Percentiles rank a stretch among this genome's conserved stretches.
phyloP scores from a whole-genome alignment of 805 yeast species.

The Brettanomyces sp. region DNA sequence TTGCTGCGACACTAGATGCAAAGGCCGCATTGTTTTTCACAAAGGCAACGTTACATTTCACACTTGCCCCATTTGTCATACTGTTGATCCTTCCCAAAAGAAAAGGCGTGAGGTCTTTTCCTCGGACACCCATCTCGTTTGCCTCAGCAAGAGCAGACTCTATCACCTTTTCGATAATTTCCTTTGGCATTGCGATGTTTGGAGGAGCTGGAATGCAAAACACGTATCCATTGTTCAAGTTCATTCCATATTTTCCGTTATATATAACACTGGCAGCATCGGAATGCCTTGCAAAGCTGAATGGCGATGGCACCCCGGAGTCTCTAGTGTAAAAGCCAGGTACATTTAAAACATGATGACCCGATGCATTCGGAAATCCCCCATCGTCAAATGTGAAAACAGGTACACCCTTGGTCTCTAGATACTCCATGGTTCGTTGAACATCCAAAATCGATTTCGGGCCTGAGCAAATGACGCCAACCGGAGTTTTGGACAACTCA shows the following conservation, averaged over 20 bases:
- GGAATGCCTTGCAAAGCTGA: conserved; percentile 38
- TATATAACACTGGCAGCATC: conserved; percentile 59
- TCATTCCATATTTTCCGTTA: conserved; percentile 36
- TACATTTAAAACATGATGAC: conserved; percentile 31
- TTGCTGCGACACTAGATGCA: conserved; percentile 60
- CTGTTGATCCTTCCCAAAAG: conserved; percentile 54
- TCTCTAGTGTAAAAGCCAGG: conserved; percentile 82
- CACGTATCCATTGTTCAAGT: conserved; percentile 56
- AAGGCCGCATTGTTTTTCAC: conserved; percentile 67
- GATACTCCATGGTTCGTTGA: conserved; percentile 69
- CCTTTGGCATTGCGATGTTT: conserved; percentile 46
- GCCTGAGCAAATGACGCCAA: conserved; percentile 87
- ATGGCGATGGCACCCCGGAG: conserved; percentile 68
- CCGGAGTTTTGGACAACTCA: conserved; percentile 74
- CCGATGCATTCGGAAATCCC: conserved; percentile 27
- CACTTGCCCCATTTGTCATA: conserved; percentile 62
- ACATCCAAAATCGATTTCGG: conserved; percentile 83
- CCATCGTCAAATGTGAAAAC: conserved; percentile 48
- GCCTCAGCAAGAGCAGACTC: conserved; percentile 53
- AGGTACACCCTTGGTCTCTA: conserved; percentile 87
- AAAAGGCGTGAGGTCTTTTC: conserved; percentile 77
- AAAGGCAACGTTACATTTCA: conserved; percentile 61
- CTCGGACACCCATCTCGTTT: conserved; percentile 38
- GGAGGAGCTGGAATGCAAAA: conserved; percentile 79
- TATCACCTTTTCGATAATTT: conserved; percentile 46